These are phyloP conservation scores for Colletotrichum sansevieriae DNA, from an alignment of 2,329 filamentous ascomycete genomes.

Conservation along the genomic window DNA sequence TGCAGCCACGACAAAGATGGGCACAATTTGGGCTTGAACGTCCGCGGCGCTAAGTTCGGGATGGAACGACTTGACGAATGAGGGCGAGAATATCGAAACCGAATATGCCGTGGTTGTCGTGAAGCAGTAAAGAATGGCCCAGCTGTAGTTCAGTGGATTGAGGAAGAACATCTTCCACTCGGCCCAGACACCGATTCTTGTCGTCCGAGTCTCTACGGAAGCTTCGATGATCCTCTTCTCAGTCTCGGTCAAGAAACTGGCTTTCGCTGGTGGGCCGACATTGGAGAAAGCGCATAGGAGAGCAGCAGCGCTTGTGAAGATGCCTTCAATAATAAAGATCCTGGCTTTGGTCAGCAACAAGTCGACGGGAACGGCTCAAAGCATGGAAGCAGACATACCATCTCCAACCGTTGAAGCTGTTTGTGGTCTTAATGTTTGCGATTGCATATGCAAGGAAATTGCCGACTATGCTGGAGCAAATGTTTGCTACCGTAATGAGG, in stretches of 20 bases:
- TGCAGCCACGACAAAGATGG: constrained; percentile 42
- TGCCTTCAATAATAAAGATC: constrained; percentile 55
- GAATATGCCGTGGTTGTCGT: constrained; percentile 42
- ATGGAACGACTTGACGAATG: constrained; percentile 42
- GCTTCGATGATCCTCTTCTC: constrained; percentile 31
- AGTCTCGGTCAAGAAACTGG: constrained; percentile 37
- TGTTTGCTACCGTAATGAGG: constrained; percentile 45
- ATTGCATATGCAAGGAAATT: constrained; percentile 46
- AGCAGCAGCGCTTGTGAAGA: constrained; percentile 46
- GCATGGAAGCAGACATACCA: constrained; percentile 24
- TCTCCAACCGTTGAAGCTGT: constrained; percentile 44
- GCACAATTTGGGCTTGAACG: constrained; percentile 41
- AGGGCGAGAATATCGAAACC: constrained; percentile 42
- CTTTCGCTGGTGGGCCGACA: constrained; percentile 39
- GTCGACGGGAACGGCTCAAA: not conserved
- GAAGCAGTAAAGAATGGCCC: constrained; percentile 41
- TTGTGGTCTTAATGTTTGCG: constrained; percentile 44
- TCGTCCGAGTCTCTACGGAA: constrained; percentile 22
- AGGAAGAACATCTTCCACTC: constrained; percentile 41
- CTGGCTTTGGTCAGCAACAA: constrained; percentile 12
- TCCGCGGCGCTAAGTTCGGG: constrained; percentile 33
- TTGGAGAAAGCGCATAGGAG: constrained; percentile 42
- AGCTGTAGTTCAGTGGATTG: constrained; percentile 43
- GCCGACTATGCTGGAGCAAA: constrained; percentile 43
- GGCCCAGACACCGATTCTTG: constrained; percentile 20